Base-by-base conservation (phyloP, 768 basidiomycete genomes). In the Trametes elegans region DNA sequence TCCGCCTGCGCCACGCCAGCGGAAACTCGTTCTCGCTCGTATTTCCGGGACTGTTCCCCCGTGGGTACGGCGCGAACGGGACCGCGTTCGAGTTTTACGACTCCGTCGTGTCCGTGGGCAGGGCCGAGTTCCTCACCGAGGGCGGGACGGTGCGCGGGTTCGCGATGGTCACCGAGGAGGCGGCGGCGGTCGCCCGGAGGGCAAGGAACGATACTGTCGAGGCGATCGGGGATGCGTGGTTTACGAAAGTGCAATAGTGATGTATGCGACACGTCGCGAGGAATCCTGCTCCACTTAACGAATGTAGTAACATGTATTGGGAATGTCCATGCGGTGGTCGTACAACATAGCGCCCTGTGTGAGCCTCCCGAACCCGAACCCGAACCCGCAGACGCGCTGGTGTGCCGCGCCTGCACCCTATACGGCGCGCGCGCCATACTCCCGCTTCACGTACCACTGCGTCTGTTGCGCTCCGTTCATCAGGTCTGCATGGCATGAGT, bases 41-140 rank as follows among this genome's bases (percentile, higher is more conserved):
- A 10, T 46, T 64, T 3, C 65, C 70, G 6, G 53, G 57, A 3
- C 61, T 74, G 2, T 76, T 70, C 57, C 68, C 71, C 1, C 19
- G 68, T 0, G 74, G 76, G 5, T 76, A 71, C 41, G 74, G 77
- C 9, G 5, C 1, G 27, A 55, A 55, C 32, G 48, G 18, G 29
- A 60, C 35, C 9, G 48, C 58, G 7, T 60, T 60, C 53, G 53
- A 49, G 49, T 50, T 44, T 42, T 49, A 32, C 29, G 47, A 48
- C 27, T 26, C 32, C 26, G 49, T 32, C 13, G 16, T 40, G 23
- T 49, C 31, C 14, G 39, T 39, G 6, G 53, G 50, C 5, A 49
- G 47, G 19, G 59, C 28, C 18, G 55, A 51, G 47, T 60, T 57
- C 27, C 34, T 55, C 2, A 40, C 52, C 3, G 50, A 44, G 23